A percentile compares a stretch with the other conserved stretches of the same genome.
These are phyloP conservation scores for Ephemerocybe angulata DNA, from an alignment of 768 basidiomycete genomes.

Conservation along the genomic window DNA sequence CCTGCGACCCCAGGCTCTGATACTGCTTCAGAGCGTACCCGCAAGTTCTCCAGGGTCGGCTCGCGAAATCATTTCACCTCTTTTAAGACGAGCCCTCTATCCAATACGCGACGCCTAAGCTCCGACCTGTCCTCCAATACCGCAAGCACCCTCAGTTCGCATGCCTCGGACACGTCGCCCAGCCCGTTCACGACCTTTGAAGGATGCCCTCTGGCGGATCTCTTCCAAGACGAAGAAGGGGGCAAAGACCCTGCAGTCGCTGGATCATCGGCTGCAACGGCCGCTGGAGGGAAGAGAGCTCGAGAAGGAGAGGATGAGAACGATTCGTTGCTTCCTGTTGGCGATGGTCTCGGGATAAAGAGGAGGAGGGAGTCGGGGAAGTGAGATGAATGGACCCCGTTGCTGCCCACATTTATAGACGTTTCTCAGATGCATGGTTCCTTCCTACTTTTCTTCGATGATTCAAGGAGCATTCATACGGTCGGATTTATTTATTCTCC, in stretches of 20 bases:
- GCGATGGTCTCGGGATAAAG: not conserved
- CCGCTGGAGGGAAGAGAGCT: not conserved
- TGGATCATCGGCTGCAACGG: not conserved
- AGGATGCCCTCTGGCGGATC: not conserved
- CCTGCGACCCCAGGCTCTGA: not conserved
- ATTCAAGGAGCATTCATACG: too few relatives aligned
- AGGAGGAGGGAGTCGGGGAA: constrained; percentile 1
- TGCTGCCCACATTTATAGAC: too few relatives aligned
- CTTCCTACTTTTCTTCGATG: too few relatives aligned
- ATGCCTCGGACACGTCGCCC: not conserved
- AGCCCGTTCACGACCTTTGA: not conserved
- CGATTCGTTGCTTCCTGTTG: not conserved
- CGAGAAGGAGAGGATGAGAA: constrained; percentile 8
- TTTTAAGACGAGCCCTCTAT: too few relatives aligned
- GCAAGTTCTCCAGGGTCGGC: not conserved
- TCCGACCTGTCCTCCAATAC: too few relatives aligned
- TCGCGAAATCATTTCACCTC: constrained; percentile 5
- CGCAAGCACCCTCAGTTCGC: too few relatives aligned
- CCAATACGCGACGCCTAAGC: too few relatives aligned
- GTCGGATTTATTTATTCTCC: too few relatives aligned
- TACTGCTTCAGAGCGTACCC: not conserved
- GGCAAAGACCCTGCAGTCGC: not conserved
- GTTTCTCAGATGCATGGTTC: too few relatives aligned
- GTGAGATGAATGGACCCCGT: too few relatives aligned
- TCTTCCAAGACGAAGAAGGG: not conserved